Evolutionary conservation across 2,329 filamentous ascomycete species (phyloP).

Genomic region (Ophiostoma angusticollis): DNA sequence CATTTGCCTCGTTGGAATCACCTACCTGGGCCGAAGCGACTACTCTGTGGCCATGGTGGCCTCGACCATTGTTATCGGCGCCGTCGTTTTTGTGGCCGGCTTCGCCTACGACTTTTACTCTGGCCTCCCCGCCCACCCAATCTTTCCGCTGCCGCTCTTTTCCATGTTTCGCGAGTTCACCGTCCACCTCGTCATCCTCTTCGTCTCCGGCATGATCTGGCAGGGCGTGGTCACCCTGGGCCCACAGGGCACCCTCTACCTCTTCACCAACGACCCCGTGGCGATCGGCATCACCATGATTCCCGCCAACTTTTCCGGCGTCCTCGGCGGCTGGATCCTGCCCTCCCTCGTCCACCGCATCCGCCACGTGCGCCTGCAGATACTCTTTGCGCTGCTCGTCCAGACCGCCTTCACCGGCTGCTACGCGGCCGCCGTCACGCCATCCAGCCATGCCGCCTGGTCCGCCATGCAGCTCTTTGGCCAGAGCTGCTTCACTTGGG

Average conservation of each 20-base stretch:
- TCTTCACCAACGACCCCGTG: slow-evolving; percentile 20
- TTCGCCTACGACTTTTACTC: slow-evolving; percentile 18
- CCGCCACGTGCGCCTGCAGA: slow-evolving; percentile 19
- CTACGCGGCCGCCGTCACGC: slow-evolving; percentile 19
- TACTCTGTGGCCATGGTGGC: too few species aligned
- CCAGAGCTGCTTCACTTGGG: slow-evolving; percentile 21
- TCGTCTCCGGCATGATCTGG: slow-evolving; percentile 20
- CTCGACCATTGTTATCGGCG: too few species aligned
- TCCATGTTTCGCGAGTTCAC: slow-evolving; percentile 20
- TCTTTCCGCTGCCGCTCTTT: slow-evolving; percentile 19
- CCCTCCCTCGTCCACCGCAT: slow-evolving; percentile 21
- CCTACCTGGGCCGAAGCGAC: too few species aligned
- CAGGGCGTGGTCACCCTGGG: slow-evolving; percentile 18
- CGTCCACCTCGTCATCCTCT: slow-evolving; percentile 19
- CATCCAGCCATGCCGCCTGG: slow-evolving; percentile 18
- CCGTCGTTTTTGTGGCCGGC: too few species aligned
- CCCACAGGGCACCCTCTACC: slow-evolving; percentile 20
- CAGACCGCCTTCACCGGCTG: slow-evolving; percentile 19
- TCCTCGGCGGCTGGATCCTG: slow-evolving; percentile 19
- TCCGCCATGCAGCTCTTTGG: slow-evolving; percentile 21
- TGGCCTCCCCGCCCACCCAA: slow-evolving; percentile 12
- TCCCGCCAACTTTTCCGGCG: slow-evolving; percentile 15
- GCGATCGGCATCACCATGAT: slow-evolving; percentile 19
- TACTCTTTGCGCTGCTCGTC: slow-evolving; percentile 20
- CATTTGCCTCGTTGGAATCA: slow-evolving; percentile 14